A percentile compares a stretch with the other conserved stretches of the same genome.
These are phyloP conservation scores for Colletotrichum higginsianum DNA, from an alignment of 2,329 filamentous ascomycete genomes.

Conservation along the genomic window DNA sequence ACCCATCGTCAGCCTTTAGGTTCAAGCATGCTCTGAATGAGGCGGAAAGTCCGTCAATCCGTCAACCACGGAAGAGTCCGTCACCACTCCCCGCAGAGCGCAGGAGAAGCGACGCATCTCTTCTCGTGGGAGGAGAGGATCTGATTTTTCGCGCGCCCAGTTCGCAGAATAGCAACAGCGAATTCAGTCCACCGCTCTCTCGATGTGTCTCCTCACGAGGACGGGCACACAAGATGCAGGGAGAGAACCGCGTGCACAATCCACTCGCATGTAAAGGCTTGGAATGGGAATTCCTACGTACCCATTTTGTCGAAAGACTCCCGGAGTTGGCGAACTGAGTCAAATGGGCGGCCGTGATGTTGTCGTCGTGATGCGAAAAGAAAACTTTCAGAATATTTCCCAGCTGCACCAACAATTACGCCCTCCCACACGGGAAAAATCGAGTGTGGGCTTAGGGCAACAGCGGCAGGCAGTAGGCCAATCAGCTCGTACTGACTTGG, in stretches of 20 bases:
- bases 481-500: not conserved
- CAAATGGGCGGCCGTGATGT: slow-evolving; percentile 51
- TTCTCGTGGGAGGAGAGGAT: slow-evolving; percentile 44
- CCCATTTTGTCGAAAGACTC: slow-evolving; percentile 71
- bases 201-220: not conserved
- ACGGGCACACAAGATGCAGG: not conserved
- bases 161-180: slow-evolving; percentile 41
- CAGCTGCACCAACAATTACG: slow-evolving; percentile 22
- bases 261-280: slow-evolving; percentile 57
- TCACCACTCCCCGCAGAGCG: not conserved
- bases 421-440: slow-evolving; percentile 21
- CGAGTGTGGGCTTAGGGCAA: slow-evolving; percentile 29
- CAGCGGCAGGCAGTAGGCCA: not conserved
- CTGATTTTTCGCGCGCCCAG: slow-evolving; percentile 42
- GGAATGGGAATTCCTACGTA: slow-evolving; percentile 65
- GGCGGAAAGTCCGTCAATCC: slow-evolving; percentile 47
- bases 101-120: slow-evolving; percentile 20
- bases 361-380: slow-evolving; percentile 49
- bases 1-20: slow-evolving; percentile 73
- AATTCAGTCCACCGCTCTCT: slow-evolving; percentile 10
- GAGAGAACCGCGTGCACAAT: slow-evolving; percentile 39
- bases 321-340: slow-evolving; percentile 58
- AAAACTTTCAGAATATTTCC: slow-evolving; percentile 23
- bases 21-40: slow-evolving; percentile 74
- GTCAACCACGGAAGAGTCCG: not conserved